A percentile compares a stretch with the other conserved stretches of the same genome.
Evolutionary conservation across 805 yeast species (phyloP).

Genomic region (Lipomyces lipofer): DNA sequence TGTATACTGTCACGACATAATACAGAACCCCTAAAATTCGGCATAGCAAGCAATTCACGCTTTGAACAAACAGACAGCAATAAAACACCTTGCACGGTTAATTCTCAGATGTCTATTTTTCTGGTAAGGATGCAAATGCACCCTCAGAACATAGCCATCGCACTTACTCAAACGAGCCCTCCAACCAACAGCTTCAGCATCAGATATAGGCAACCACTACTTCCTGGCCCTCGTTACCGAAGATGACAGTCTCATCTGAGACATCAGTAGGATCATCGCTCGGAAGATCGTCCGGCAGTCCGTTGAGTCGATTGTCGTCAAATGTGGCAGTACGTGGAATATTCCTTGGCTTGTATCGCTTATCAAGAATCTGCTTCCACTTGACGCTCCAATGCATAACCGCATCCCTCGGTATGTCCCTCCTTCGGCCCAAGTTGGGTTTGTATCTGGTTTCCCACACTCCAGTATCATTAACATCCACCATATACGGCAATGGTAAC

Average conservation of each 20-base stretch:
- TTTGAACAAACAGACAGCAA: no score
- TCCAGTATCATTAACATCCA: slow-evolving; percentile 45
- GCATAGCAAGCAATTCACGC: no score
- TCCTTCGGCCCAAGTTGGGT: slow-evolving; percentile 58
- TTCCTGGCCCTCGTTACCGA: neutral
- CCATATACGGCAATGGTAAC: slow-evolving; percentile 56
- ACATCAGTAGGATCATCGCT: no score
- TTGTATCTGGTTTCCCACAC: slow-evolving; percentile 52
- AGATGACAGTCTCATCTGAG: neutral
- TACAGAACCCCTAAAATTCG: no score
- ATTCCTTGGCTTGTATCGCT: slow-evolving; percentile 19
- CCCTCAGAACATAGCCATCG: no score
- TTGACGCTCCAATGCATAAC: slow-evolving; percentile 64
- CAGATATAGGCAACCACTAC: neutral
- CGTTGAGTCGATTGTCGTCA: neutral
- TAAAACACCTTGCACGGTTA: no score
- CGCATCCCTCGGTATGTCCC: slow-evolving; percentile 52
- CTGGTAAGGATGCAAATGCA: no score
- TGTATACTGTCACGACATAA: no score
- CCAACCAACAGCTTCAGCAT: no score
- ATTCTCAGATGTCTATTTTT: no score
- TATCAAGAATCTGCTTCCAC: slow-evolving; percentile 41
- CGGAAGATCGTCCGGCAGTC: slow-evolving; percentile 3
- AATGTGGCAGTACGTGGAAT: slow-evolving; percentile 9
- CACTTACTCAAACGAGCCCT: no score